Base-by-base conservation (phyloP, 768 basidiomycete species). In the Hemileccinum rubropunctum region DNA sequence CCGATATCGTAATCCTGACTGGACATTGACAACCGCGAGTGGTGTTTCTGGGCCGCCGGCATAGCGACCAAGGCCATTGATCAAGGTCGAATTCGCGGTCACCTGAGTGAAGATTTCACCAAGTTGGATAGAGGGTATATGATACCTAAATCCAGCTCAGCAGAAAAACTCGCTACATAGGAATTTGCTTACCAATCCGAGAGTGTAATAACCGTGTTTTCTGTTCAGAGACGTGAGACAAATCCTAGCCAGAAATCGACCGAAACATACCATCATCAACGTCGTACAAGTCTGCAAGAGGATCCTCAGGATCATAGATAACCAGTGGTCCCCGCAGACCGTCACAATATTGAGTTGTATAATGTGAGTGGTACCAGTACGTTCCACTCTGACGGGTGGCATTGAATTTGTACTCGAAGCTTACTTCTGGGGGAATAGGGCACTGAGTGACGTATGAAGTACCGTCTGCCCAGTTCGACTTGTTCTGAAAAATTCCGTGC, bases 51-150 rank as follows among this genome's bases (percentile, higher is more conserved):
- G 74, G 3, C 79, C 78, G 6, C 68, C 73, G 6, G 52, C 6
- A 54, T 71, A 76, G 36, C 80, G 76, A 18, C 81, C 80, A 14
- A 57, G 58, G 0, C 80, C 80, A 37, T 83, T 83, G 42, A 83
- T 79, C 10, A 83, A 58, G 0, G 74, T 76, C 14, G 79, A 66
- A 45, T 78, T 59, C 0, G 71, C 50, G 38, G 20, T 2, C 10
- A 58, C 47, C 10, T 53, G 14, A 18, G 35, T 43, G 4, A 59
- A 11, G 45, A 59, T 17, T 11, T 38, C 4, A 41, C 47, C 44
- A 20, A 58, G 61, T 32, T 12, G 23, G 15, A 46, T 53, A 3
- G 69, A 63, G 6, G 61, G 62, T 9, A 27, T 20, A 39, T 73
- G 76, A 53, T 74, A 78, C 72, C 70, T 75, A 41, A 33, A n/a